These are phyloP conservation scores for Cenococcum geophilum DNA, from an alignment of 495 filamentous ascomycete genomes.

Conservation along the genomic window DNA sequence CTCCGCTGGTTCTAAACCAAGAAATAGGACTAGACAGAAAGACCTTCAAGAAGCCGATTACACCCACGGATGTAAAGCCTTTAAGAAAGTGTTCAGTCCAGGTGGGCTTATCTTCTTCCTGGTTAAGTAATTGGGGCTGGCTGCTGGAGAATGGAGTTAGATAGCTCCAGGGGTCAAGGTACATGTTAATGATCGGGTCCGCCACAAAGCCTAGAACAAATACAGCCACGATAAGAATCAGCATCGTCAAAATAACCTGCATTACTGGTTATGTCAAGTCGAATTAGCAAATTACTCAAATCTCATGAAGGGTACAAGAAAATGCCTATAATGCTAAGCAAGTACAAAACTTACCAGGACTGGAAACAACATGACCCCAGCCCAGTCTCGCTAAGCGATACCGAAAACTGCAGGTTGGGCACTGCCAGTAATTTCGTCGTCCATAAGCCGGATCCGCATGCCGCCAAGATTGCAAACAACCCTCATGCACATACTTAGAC, in stretches of 20 bases:
- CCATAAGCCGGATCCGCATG: slow-evolving; percentile 61
- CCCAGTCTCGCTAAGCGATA: slow-evolving; percentile 75
- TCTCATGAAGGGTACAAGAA: no score
- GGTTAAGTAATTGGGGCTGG: slow-evolving; percentile 9
- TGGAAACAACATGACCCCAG: slow-evolving; percentile 69
- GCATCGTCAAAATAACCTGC: slow-evolving; percentile 60
- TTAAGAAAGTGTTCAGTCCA: slow-evolving; percentile 86
- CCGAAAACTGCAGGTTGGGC: slow-evolving; percentile 78
- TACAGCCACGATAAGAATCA: slow-evolving; percentile 61
- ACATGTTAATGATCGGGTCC: slow-evolving; percentile 86
- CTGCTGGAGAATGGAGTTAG: slow-evolving; percentile 37
- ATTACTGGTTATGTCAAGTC: slow-evolving; percentile 32
- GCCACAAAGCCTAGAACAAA: slow-evolving; percentile 85
- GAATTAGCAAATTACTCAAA: slow-evolving; percentile 1
- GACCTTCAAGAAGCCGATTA: slow-evolving; percentile 79
- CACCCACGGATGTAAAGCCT: slow-evolving; percentile 74
- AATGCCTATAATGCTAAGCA: no score
- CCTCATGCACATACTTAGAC: slow-evolving; percentile 89
- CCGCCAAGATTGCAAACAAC: slow-evolving; percentile 85
- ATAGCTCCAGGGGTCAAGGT: slow-evolving; percentile 64
- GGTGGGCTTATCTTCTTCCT: slow-evolving; percentile 44
- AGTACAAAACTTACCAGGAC: slow-evolving; percentile 40
- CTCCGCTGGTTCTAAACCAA: slow-evolving; percentile 43
- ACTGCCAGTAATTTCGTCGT: slow-evolving; percentile 71
- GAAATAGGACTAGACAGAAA: slow-evolving; percentile 62